Percentiles rank a stretch among this genome's conserved stretches.
phyloP scores from a whole-genome alignment of 208 protist genomes.

The Polymyxa betae region DNA sequence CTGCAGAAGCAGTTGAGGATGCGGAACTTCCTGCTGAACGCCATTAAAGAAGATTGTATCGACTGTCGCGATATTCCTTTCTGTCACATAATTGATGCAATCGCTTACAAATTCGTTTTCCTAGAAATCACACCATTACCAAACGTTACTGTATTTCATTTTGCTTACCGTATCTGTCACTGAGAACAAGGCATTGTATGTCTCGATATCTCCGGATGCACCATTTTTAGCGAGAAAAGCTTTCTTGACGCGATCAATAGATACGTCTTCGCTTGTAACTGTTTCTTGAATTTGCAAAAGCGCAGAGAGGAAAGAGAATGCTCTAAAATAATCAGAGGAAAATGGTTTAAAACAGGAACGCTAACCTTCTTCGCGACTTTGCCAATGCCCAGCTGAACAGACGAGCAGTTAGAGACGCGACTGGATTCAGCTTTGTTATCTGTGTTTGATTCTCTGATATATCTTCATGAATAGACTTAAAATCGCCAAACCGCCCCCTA shows the following conservation, averaged over 20 bases:
- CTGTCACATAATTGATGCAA: background rate
- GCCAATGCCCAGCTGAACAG: too few species aligned
- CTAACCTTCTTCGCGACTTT: too few species aligned
- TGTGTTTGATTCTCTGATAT: too few species aligned
- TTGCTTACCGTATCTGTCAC: background rate
- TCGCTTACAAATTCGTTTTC: background rate
- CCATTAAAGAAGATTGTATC: constrained; percentile 15
- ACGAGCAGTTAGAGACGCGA: too few species aligned
- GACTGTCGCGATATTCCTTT: background rate
- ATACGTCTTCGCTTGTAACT: background rate
- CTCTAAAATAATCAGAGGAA: too few species aligned
- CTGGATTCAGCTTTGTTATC: too few species aligned
- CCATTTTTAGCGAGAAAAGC: background rate
- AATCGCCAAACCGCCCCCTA: too few species aligned
- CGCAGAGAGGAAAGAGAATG: background rate
- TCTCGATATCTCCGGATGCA: background rate
- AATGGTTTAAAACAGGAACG: too few species aligned
- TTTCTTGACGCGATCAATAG: background rate
- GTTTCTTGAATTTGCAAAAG: background rate
- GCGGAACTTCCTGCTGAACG: background rate
- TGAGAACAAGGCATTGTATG: background rate
- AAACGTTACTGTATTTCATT: background rate
- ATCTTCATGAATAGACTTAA: too few species aligned
- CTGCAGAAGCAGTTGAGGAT: background rate
- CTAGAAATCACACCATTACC: background rate